Base-by-base conservation (phyloP, 306 rosid species). In the Adenanthera pavonina region DNA sequence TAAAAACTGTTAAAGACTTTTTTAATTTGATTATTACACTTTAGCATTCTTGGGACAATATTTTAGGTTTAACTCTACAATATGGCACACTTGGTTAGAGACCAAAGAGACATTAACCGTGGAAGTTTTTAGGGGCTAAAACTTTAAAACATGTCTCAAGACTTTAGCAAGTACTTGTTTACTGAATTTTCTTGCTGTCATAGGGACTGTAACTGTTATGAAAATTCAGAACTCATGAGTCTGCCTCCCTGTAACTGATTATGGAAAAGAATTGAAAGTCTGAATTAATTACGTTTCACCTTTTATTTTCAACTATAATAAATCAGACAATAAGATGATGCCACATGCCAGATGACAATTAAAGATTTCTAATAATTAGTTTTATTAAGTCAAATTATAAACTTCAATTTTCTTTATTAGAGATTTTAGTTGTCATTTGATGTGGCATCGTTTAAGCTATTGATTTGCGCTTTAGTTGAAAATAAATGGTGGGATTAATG, bases 61-160 rank as follows among this genome's bases (percentile, higher is more conserved):
- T 67, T 25, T n/a, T 88, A 88, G 91, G 79, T 84, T 88, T 86
- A 91, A 91, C 91, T 86, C 92, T 89, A 87, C 88, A 89, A 86
- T 82, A 76, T 84, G 87, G 44, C 83, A 81, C 88, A 72, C 82
- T 72, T 66, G 88, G 91, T 77, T 85, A 84, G 85, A 77, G 85
- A 84, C 87, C 91, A 83, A 51, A 64, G 74, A 69, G 84, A 80
- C 84, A 72, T 79, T 80, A 80, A 77, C 88, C 84, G 79, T 78
- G 25, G 54, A 82, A 75, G 79, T 83, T 84, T 86, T 69, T 82
- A 88, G 87, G 72, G 89, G 84, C 3, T 73, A 62, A 15, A 65
- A 81, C 8, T 82, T 75, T 84, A 76, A 61, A 81, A 78, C 77
- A 72, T 86, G 84, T 81, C 82, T 81, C 84, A 48, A 76, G 81